These are phyloP conservation scores for Intubia oerlemansii DNA, from an alignment of 2,329 filamentous ascomycete species.

Conservation along the genomic window DNA sequence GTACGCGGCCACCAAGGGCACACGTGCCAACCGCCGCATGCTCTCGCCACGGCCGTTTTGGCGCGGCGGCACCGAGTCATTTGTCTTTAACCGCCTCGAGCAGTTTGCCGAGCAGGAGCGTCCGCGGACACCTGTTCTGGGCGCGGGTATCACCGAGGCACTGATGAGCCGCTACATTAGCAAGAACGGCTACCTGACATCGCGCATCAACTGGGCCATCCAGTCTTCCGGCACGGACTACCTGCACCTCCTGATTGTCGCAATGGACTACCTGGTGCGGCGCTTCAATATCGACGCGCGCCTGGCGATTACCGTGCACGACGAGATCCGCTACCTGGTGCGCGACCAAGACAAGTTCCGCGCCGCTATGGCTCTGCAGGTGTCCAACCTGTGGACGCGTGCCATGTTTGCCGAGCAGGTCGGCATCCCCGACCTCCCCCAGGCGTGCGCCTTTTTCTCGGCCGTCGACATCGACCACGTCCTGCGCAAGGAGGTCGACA, in stretches of 20 bases:
- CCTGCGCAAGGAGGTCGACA: slow-evolving; percentile 92
- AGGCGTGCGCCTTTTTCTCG: slow-evolving; percentile 87
- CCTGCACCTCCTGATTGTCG: slow-evolving; percentile 75
- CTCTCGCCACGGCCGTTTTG: slow-evolving; percentile 66
- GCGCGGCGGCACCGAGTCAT: slow-evolving; percentile 89
- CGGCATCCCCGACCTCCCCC: slow-evolving; percentile 84
- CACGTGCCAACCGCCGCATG: slow-evolving; percentile 54
- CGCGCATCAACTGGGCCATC: slow-evolving; percentile 96
- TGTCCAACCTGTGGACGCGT: slow-evolving; percentile 89
- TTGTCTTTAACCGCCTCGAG: slow-evolving; percentile 96
- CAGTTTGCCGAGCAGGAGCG: slow-evolving; percentile 91
- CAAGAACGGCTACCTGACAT: slow-evolving; percentile 84
- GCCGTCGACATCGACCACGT: slow-evolving; percentile 91
- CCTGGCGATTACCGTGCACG: slow-evolving; percentile 83
- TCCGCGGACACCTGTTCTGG: slow-evolving; percentile 77
- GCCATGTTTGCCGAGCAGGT: slow-evolving; percentile 97
- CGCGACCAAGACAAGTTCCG: slow-evolving; percentile 70
- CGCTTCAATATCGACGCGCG: slow-evolving; percentile 72
- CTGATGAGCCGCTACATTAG: slow-evolving; percentile 73
- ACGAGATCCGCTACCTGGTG: slow-evolving; percentile 90
- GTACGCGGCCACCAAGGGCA: slow-evolving; percentile 78
- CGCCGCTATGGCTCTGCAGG: slow-evolving; percentile 77
- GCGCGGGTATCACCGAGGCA: slow-evolving; percentile 89
- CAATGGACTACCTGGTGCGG: slow-evolving; percentile 82
- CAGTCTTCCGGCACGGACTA: slow-evolving; percentile 96